These are phyloP conservation scores for Salix brachista DNA, from an alignment of 345 rosid species.

Conservation along the genomic window DNA sequence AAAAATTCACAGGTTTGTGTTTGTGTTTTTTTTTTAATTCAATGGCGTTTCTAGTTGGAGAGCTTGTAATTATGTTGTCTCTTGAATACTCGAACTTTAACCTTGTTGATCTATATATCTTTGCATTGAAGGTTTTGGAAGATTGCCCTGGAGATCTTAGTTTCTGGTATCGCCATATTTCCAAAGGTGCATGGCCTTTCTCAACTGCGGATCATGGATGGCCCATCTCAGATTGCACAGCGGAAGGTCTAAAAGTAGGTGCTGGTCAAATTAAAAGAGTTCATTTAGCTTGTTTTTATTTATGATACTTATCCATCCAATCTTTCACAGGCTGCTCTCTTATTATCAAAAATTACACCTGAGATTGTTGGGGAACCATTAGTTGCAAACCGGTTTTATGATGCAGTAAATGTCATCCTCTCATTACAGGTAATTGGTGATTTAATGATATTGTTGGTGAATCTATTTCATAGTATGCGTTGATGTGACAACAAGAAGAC, in stretches of 20 bases:
- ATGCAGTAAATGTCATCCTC: constrained; percentile 82
- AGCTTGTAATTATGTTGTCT: not conserved
- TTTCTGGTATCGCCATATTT: constrained; percentile 90
- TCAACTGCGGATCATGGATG: constrained; percentile 97
- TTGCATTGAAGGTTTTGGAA: constrained; percentile 56
- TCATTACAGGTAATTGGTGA: constrained; percentile 66
- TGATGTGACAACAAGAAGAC: not conserved
- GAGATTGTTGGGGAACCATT: constrained; percentile 79
- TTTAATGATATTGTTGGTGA: not conserved
- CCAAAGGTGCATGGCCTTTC: constrained; percentile 99
- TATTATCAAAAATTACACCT: constrained; percentile 62
- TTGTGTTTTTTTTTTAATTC: constrained; percentile 1
- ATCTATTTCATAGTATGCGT: not conserved
- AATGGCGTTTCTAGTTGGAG: not conserved
- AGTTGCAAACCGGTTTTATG: constrained; percentile 54
- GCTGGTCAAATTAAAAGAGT: not conserved
- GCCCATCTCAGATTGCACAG: constrained; percentile 95
- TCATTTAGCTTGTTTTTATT: constrained; percentile 10
- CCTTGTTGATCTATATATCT: constrained; percentile 11
- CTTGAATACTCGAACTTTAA: not conserved
- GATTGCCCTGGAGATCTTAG: constrained; percentile 82
- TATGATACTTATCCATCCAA: not conserved
- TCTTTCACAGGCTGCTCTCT: constrained; percentile 57
- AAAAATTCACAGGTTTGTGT: constrained; percentile 67
- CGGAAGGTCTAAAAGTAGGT: constrained; percentile 88